Conservation (phyloP, 2,329 filamentous ascomycete genomes). For the Scedosporium apiospermum region DNA sequence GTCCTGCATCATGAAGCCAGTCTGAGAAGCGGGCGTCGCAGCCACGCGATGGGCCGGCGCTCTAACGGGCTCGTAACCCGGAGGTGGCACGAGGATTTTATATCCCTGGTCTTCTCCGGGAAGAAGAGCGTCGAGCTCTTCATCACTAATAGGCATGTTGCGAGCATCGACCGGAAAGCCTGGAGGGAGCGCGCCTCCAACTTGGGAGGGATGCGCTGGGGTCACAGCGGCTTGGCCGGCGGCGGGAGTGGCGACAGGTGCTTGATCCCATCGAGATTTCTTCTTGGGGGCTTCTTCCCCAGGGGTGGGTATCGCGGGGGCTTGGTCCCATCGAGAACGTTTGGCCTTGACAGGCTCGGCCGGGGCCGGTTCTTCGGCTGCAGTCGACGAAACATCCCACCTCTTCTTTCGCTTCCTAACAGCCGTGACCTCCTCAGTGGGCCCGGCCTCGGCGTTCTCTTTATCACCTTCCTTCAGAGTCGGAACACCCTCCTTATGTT, state of each 20-base stretch:
- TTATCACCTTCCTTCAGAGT: constrained; percentile 67
- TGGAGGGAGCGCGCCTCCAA: constrained; percentile 36
- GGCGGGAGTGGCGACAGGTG: constrained; percentile 69
- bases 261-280: constrained; percentile 87
- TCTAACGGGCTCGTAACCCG: constrained; percentile 80
- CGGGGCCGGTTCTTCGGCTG: constrained; percentile 39
- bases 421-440: constrained; percentile 51
- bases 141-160: constrained; percentile 78
- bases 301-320: constrained; percentile 48
- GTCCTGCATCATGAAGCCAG: constrained; percentile 96
- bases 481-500: constrained; percentile 28
- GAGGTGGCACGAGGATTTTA: constrained; percentile 81
- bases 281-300: constrained; percentile 57
- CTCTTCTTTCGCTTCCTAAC: constrained; percentile 84
- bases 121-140: constrained; percentile 86
- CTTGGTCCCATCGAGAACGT: constrained; percentile 81
- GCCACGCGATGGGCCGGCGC: constrained; percentile 58
- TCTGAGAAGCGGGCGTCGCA: constrained; percentile 62
- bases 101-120: constrained; percentile 85
- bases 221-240: constrained; percentile 67
- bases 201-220: constrained; percentile 64
- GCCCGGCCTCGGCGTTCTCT: constrained; percentile 62
- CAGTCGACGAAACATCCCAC: constrained; percentile 72
- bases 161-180: constrained; percentile 78
- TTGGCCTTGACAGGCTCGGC: constrained; percentile 54